Evolutionary conservation across 1,284 basidiomycete species (phyloP).

Genomic region (Leccinum subrobustum): DNA sequence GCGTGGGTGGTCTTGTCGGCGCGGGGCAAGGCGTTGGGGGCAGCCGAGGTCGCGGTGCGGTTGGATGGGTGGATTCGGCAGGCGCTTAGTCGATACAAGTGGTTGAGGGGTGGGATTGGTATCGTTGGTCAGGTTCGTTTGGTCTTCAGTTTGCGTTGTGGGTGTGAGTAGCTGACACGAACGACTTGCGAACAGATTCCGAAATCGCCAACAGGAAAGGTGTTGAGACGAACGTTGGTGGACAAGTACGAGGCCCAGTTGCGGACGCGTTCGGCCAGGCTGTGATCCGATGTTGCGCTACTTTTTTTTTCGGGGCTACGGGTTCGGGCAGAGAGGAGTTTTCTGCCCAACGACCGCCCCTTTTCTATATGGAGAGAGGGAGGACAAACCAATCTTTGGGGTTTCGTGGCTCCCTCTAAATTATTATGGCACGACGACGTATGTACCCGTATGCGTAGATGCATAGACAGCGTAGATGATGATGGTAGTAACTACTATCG

Average conservation of each 20-base stretch:
- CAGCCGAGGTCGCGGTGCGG: conserved; percentile 39
- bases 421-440: background rate
- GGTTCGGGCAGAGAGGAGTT: background rate
- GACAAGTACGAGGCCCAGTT: conserved; percentile 48
- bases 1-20: conserved; percentile 71
- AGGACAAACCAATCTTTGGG: background rate
- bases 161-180: background rate
- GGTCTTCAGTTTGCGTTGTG: background rate
- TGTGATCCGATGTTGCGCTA: conserved; percentile 9
- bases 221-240: conserved; percentile 54
- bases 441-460: background rate
- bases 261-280: conserved; percentile 15
- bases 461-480: background rate
- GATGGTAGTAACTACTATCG: background rate
- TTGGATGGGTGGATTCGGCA: conserved; percentile 60
- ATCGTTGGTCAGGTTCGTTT: conserved; percentile 55
- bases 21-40: conserved; percentile 48
- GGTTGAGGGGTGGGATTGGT: conserved; percentile 66
- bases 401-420: background rate
- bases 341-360: background rate
- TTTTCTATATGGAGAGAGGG: background rate
- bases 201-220: conserved; percentile 70
- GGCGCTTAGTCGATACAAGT: conserved; percentile 68
- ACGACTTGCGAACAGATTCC: conserved; percentile 48
- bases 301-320: background rate